These are phyloP conservation scores for Macrophomina pseudophaseolina DNA, from an alignment of 2,329 filamentous ascomycete species.

Conservation along the genomic window DNA sequence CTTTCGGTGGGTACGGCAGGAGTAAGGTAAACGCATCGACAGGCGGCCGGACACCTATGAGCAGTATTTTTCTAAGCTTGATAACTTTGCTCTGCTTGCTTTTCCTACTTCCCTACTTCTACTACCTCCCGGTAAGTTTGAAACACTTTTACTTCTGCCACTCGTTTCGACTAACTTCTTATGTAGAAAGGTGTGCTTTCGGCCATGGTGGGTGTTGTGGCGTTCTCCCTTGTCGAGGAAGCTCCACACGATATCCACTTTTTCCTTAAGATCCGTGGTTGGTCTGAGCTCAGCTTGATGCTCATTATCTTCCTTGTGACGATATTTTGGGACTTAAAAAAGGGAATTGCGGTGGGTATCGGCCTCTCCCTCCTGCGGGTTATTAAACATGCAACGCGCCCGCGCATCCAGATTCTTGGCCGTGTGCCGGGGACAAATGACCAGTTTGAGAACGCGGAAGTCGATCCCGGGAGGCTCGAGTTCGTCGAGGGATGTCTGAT, in stretches of 20 bases:
- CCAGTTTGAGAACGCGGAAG: constrained; percentile 83
- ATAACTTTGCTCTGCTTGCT: constrained; percentile 82
- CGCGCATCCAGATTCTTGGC: constrained; percentile 94
- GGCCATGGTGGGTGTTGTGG: constrained; percentile 93
- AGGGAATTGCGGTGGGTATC: constrained; percentile 93
- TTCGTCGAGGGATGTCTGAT: constrained; percentile 92
- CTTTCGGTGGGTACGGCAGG: constrained; percentile 93
- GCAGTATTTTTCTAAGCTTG: constrained; percentile 81
- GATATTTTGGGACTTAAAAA: constrained; percentile 90
- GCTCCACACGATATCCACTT: constrained; percentile 90
- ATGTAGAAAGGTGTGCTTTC: constrained; percentile 86
- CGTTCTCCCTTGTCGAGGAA: constrained; percentile 93
- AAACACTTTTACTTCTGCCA: not conserved
- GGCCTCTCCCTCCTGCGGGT: constrained; percentile 88
- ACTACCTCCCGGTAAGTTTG: constrained; percentile 84
- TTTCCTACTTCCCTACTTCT: constrained; percentile 87
- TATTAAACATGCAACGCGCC: constrained; percentile 86
- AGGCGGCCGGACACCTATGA: constrained; percentile 91
- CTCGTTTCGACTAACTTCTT: constrained; percentile 10
- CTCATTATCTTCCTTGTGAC: constrained; percentile 86
- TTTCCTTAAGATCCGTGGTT: constrained; percentile 84
- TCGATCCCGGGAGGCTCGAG: constrained; percentile 75
- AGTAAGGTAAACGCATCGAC: constrained; percentile 95
- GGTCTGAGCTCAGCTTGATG: constrained; percentile 87
- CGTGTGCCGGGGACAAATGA: constrained; percentile 78